Evolutionary conservation across 164 flowering plant genomes (phyloP).

Genomic region (Magnolia officinalis): DNA sequence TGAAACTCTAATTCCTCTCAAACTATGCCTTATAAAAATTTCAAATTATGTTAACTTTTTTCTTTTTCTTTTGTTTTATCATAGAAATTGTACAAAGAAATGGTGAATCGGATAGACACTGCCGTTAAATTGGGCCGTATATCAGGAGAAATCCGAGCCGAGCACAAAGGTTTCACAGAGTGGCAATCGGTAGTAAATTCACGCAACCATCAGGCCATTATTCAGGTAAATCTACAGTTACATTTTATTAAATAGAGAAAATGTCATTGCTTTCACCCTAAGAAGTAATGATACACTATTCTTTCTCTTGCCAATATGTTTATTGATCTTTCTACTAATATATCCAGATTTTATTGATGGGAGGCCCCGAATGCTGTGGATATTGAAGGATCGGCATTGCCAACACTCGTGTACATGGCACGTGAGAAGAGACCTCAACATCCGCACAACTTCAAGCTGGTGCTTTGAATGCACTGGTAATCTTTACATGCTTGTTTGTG

Average conservation of each 20-base stretch:
- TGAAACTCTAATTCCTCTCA: too few species aligned
- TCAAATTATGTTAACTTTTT: neutral
- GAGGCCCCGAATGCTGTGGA: conserved; percentile 27
- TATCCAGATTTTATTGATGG: conserved; percentile 48
- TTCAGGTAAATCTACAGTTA: conserved; percentile 38
- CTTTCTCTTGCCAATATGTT: neutral
- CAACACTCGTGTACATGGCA: conserved; percentile 49
- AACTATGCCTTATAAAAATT: neutral
- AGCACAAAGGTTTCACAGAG: conserved; percentile 46
- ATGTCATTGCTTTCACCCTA: too few species aligned
- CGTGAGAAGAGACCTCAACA: conserved; percentile 47
- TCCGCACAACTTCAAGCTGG: conserved; percentile 58
- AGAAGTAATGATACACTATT: too few species aligned
- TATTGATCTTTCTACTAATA: neutral
- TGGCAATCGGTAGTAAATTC: conserved; percentile 40
- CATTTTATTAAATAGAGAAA: too few species aligned
- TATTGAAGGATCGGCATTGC: conserved; percentile 33
- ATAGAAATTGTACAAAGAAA: conserved; percentile 50
- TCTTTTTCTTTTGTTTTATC: neutral
- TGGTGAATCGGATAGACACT: conserved; percentile 45
- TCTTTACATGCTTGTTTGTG: neutral
- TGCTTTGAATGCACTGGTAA: conserved; percentile 57
- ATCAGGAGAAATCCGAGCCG: conserved; percentile 29
- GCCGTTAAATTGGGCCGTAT: conserved; percentile 36
- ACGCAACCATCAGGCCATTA: conserved; percentile 59